Conservation (phyloP, 2,329 filamentous ascomycete genomes). For the Colletotrichum gigasporum region DNA sequence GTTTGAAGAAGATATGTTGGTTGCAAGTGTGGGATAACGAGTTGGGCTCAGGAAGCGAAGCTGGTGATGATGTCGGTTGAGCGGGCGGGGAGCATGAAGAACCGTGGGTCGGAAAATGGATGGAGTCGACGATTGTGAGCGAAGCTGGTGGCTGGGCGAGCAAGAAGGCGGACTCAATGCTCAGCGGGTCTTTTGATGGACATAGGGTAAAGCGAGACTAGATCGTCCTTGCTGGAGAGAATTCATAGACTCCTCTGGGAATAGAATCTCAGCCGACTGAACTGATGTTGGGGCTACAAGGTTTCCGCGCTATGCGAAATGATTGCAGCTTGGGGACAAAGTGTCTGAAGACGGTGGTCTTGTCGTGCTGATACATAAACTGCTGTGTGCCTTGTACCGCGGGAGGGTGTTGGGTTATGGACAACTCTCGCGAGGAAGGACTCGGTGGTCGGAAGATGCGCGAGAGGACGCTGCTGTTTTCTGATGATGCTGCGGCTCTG, state of each 20-base stretch:
- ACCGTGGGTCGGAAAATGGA: neutral
- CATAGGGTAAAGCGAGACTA: slow-evolving; percentile 62
- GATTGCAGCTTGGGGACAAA: slow-evolving; percentile 94
- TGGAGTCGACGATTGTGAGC: slow-evolving; percentile 5
- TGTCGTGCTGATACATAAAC: slow-evolving; percentile 99
- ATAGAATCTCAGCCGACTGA: slow-evolving; percentile 84
- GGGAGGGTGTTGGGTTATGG: slow-evolving; percentile 27
- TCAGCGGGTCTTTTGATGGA: slow-evolving; percentile 61
- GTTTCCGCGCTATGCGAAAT: slow-evolving; percentile 96
- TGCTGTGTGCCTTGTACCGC: slow-evolving; percentile 42
- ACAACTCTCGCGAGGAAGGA: slow-evolving; percentile 27
- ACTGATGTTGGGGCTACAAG: slow-evolving; percentile 87
- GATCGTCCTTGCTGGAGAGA: slow-evolving; percentile 58
- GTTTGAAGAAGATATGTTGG: slow-evolving; percentile 12
- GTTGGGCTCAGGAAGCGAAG: slow-evolving; percentile 35
- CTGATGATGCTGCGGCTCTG: slow-evolving; percentile 1
- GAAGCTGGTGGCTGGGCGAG: slow-evolving; percentile 35
- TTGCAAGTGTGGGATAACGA: slow-evolving; percentile 11
- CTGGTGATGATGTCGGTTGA: slow-evolving; percentile 33
- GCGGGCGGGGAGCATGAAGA: slow-evolving; percentile 28
- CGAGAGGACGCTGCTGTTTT: slow-evolving; percentile 15
- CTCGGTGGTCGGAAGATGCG: slow-evolving; percentile 25
- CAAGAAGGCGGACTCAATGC: slow-evolving; percentile 60
- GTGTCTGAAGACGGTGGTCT: slow-evolving; percentile 91
- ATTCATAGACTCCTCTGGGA: slow-evolving; percentile 65